A percentile compares a stretch with the other conserved stretches of the same genome.
phyloP scores from a whole-genome alignment of 2,329 filamentous ascomycete genomes.

The Neofusicoccum sp. region DNA sequence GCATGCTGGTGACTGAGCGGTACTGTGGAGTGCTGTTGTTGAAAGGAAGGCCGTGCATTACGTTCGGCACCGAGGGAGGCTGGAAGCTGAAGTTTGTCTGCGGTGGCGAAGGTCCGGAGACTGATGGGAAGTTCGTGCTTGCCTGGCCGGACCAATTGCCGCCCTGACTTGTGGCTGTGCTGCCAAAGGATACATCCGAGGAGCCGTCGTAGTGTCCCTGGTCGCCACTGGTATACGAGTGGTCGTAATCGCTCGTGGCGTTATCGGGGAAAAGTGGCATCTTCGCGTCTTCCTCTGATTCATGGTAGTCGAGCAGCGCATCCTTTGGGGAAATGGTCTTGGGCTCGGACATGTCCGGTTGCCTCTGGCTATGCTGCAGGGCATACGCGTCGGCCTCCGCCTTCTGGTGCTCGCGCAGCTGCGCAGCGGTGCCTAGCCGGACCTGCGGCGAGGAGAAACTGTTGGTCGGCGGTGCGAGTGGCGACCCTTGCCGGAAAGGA shows the following conservation, averaged over 20 bases:
- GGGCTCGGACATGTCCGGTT: conserved; percentile 49
- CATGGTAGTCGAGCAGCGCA: conserved; percentile 81
- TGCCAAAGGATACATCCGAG: conserved; percentile 46
- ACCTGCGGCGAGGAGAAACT: conserved; percentile 44
- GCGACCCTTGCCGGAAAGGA: conserved; percentile 73
- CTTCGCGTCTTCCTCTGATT: conserved; percentile 68
- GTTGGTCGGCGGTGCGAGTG: conserved; percentile 48
- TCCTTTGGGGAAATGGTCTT: conserved; percentile 96
- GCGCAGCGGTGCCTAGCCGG: conserved; percentile 52
- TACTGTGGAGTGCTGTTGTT: conserved; percentile 37
- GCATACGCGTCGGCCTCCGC: conserved; percentile 60
- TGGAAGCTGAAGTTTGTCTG: conserved; percentile 50
- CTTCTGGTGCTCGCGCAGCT: conserved; percentile 64
- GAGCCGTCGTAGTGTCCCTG: conserved; percentile 38
- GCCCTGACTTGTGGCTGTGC: conserved; percentile 46
- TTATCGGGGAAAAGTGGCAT: conserved; percentile 74
- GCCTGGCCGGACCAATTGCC: conserved; percentile 33
- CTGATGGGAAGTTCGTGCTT: conserved; percentile 30
- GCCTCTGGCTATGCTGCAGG: conserved; percentile 43
- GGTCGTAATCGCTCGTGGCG: conserved; percentile 55
- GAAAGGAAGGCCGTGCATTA: conserved; percentile 37
- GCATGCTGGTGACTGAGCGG: conserved; percentile 35
- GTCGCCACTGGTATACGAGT: conserved; percentile 47
- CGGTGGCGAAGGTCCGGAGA: conserved; percentile 30
- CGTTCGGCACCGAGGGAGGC: conserved; percentile 42